These are phyloP conservation scores for Multifurca ochricompacta DNA, from an alignment of 768 basidiomycete genomes.

Conservation along the genomic window DNA sequence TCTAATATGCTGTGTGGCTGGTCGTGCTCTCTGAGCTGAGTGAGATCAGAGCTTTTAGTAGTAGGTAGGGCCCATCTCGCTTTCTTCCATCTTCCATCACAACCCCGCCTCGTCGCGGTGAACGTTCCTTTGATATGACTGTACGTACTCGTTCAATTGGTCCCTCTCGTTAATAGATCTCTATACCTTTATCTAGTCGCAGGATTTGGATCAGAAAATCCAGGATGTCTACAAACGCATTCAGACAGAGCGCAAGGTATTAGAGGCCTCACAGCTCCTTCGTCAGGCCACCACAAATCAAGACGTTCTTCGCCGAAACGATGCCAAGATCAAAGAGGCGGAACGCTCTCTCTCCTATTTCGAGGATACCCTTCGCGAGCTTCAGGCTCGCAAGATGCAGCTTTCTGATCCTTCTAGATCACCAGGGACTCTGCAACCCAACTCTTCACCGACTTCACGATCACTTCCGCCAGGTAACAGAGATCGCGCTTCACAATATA, in stretches of 20 bases:
- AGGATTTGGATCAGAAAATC: conserved; percentile 88
- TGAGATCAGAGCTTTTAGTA: conserved; percentile 5
- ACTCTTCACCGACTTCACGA: conserved; percentile 8
- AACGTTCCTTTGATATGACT: conserved; percentile 7
- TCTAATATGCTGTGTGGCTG: conserved; percentile 11
- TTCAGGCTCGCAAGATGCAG: conserved; percentile 69
- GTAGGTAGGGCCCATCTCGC: conserved; percentile 3
- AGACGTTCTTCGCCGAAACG: conserved; percentile 75
- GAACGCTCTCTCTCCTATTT: conserved; percentile 82
- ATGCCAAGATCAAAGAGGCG: conserved; percentile 81
- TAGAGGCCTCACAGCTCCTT: conserved; percentile 74
- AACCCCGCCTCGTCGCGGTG: conserved; percentile 9
- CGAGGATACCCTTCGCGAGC: conserved; percentile 74
- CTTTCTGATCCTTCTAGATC: conserved; percentile 49
- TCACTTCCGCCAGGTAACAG: conserved; percentile 7
- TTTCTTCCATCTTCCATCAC: conserved; percentile 2
- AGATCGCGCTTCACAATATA: conserved; percentile 15
- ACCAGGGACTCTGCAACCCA: conserved; percentile 9
- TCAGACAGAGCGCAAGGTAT: conserved; percentile 86
- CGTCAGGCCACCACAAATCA: conserved; percentile 79
- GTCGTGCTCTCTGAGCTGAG: background rate
- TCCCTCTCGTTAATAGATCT: conserved; percentile 4
- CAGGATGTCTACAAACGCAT: conserved; percentile 85
- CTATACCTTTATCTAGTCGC: conserved; percentile 23
- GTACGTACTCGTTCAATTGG: conserved; percentile 5